Evolutionary conservation across 495 filamentous ascomycete species (phyloP).

Genomic region (Lasiosphaeris hirsuta): DNA sequence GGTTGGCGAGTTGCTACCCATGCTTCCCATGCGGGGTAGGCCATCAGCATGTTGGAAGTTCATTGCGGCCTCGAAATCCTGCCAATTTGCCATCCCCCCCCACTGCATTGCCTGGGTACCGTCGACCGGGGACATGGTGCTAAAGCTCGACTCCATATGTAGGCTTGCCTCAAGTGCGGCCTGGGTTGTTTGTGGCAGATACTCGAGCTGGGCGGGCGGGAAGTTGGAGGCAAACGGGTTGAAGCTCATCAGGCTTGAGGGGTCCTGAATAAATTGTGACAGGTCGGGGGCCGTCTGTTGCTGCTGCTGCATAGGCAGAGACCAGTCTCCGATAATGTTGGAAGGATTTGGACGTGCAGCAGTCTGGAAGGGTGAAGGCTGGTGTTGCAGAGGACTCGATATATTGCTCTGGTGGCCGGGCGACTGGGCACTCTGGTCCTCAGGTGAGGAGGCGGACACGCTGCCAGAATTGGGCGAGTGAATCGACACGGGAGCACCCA

Average conservation of each 20-base stretch:
- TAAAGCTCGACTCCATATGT: slow-evolving; percentile 61
- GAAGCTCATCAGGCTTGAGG: slow-evolving; percentile 43
- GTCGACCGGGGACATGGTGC: slow-evolving; percentile 59
- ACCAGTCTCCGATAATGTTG: slow-evolving; percentile 50
- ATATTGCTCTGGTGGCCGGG: slow-evolving; percentile 38
- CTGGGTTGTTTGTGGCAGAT: slow-evolving; percentile 67
- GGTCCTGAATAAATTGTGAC: slow-evolving; percentile 50
- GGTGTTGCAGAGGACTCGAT: slow-evolving; percentile 45
- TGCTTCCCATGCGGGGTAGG: slow-evolving; percentile 50
- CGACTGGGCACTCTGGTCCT: slow-evolving; percentile 45
- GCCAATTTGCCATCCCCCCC: slow-evolving; percentile 61
- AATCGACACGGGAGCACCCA: slow-evolving; percentile 30
- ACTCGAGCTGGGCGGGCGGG: slow-evolving; percentile 60
- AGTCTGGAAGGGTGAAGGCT: slow-evolving; percentile 46
- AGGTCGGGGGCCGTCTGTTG: slow-evolving; percentile 50
- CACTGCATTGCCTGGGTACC: slow-evolving; percentile 62
- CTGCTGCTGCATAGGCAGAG: slow-evolving; percentile 52
- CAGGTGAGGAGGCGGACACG: slow-evolving; percentile 41
- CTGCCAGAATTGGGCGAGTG: slow-evolving; percentile 41
- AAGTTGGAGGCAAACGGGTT: slow-evolving; percentile 47
- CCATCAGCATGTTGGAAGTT: slow-evolving; percentile 50
- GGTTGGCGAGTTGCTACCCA: slow-evolving; percentile 78
- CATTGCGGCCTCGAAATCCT: slow-evolving; percentile 64
- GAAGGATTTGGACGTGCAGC: slow-evolving; percentile 40
- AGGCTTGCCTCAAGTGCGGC: slow-evolving; percentile 60